Evolutionary conservation across 192 early-diverging fungal species (phyloP), one percentile per base, ranked within the genome.

Genomic region (Coemansia biformis): DNA sequence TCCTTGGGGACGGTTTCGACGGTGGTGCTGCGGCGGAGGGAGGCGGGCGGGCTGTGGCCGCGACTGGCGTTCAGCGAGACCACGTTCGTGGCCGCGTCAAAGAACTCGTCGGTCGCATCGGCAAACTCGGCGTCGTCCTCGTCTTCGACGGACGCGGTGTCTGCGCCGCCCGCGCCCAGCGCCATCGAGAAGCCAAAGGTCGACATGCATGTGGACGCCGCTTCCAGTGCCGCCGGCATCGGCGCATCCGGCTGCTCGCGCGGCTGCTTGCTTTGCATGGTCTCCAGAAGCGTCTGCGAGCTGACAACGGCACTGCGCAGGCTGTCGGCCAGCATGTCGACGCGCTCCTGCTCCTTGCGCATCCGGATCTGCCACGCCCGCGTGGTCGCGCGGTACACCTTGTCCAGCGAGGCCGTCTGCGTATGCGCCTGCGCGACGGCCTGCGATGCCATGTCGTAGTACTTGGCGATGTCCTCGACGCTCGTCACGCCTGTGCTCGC

Each of bases 71-170:
- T 55, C 26, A 51, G 38, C 28, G 53, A 59, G 26, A 58, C 64
- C 12, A 59, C 48, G 14, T 44, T 68, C 7, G 72, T 48, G 14
- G 78, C 78, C 2, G 83, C 78, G 48, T 86, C 82, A 70, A 80
- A 86, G 63, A 86, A 86, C 62, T 83, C 79, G 38, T 86, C 72
- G 0, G 64, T 59, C 8, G 72, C 72, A 51, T 67, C 72, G 0
- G 64, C 72, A 57, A 75, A 75, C 22, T 75, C 83, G 2, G 64
- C 79, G 28, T 74, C 66, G 12, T 61, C 56, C 16, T 63, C 61
- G 0, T 74, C 60, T 6, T 63, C 76, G 5, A 50, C 47, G 5
- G 49, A 23, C 7, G 66, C 66, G 29, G 29, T 8, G 5, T 3
- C 29, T 5, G 29, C 29, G 5, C 29, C 29, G 5, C 3, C 19